A percentile compares a stretch with the other conserved stretches of the same genome.
These are phyloP conservation scores for Penicillium concentricum DNA, from an alignment of 2,329 filamentous ascomycete genomes.

Conservation along the genomic window DNA sequence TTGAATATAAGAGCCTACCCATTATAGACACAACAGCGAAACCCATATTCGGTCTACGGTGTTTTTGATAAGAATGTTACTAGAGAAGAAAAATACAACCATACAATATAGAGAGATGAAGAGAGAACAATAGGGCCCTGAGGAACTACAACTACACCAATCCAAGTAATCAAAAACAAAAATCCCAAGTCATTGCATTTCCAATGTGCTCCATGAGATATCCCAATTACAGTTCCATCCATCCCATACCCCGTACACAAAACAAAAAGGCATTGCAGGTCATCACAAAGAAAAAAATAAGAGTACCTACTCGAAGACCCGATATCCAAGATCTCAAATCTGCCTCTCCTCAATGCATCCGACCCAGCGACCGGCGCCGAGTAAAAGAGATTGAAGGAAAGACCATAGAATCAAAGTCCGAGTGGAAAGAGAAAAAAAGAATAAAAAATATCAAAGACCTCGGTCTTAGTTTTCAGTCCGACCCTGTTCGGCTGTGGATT, in stretches of 20 bases:
- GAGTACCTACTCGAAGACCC: not conserved
- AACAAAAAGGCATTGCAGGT: conserved; percentile 25
- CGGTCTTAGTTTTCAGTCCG: conserved; percentile 14
- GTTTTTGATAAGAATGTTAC: no score
- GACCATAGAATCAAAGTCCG: not conserved
- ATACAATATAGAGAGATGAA: no score
- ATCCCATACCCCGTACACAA: conserved; percentile 17
- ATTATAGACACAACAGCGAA: no score
- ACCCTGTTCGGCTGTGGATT: conserved; percentile 29
- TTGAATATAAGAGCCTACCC: no score
- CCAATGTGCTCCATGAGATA: conserved; percentile 12
- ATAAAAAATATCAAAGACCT: not conserved
- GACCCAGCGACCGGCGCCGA: conserved; percentile 15
- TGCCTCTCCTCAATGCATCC: conserved; percentile 8
- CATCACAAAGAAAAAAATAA: conserved; percentile 19
- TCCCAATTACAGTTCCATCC: conserved; percentile 11
- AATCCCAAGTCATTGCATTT: not conserved
- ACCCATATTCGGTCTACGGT: no score
- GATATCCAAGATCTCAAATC: conserved; percentile 1
- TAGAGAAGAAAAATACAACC: no score
- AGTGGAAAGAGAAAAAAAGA: not conserved
- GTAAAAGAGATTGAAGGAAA: conserved; percentile 9
- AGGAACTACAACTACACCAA: not conserved
- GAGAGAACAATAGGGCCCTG: no score
- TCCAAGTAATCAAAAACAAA: not conserved